Conservation (phyloP, 345 rosid genomes). For the Salix dunnii region DNA sequence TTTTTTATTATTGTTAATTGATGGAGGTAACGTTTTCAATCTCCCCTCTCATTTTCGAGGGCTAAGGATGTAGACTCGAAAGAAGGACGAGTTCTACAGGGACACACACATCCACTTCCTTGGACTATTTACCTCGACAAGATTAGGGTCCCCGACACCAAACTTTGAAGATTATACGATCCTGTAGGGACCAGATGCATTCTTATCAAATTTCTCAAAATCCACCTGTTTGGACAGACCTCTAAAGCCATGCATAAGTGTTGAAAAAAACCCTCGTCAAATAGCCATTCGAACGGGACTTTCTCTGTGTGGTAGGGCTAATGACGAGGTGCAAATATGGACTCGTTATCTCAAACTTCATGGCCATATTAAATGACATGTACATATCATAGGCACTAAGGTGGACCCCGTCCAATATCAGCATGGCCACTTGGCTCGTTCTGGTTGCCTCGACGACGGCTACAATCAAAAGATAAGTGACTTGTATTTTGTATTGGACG, state of each 20-base stretch:
- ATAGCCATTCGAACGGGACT: not conserved
- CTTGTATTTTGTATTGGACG: not conserved
- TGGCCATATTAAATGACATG: slow-evolving; percentile 1
- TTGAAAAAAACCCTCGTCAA: not conserved
- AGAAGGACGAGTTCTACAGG: slow-evolving; percentile 13
- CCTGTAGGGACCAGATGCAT: slow-evolving; percentile 12
- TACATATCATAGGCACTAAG: slow-evolving; percentile 11
- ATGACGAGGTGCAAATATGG: not conserved
- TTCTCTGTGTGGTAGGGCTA: slow-evolving; percentile 1
- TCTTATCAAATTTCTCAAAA: slow-evolving; percentile 3
- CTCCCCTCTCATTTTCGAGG: slow-evolving; percentile 6
- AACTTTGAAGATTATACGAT: slow-evolving; percentile 4
- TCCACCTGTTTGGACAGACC: not conserved
- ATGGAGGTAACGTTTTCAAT: not conserved
- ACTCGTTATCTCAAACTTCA: not conserved
- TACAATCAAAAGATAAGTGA: not conserved
- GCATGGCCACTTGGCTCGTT: slow-evolving; percentile 7
- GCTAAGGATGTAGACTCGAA: slow-evolving; percentile 3
- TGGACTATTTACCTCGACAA: slow-evolving; percentile 10
- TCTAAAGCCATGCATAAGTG: not conserved
- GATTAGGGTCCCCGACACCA: slow-evolving; percentile 23
- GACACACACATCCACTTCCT: slow-evolving; percentile 11
- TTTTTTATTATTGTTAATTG: not conserved
- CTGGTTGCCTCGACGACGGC: slow-evolving; percentile 12
- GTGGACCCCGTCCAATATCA: not conserved